Base-by-base conservation (phyloP, 2,329 filamentous ascomycete species). In the Neofusicoccum ribis region DNA sequence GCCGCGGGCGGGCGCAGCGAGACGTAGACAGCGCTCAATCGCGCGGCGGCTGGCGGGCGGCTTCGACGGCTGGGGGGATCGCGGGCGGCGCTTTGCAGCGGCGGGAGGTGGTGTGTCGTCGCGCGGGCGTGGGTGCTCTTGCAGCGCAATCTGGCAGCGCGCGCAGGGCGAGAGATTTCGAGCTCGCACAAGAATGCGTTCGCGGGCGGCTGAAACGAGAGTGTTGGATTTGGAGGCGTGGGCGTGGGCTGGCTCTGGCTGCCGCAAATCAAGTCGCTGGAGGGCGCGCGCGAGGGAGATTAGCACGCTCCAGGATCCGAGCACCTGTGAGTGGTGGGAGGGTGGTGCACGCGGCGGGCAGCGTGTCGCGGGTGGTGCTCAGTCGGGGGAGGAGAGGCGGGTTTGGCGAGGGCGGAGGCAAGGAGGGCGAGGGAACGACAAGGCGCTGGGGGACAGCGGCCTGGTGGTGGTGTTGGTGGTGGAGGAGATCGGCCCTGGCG, bases 131-230 rank as follows among this genome's bases (percentile, higher is more conserved):
- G 12, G 7, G 39, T 31, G 47, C 47, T 50, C 31, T 14, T 31
- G 47, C 52, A 44, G 52, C 17, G 37, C 37, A 58, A 58, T 58
- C 43, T 17, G 59, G 36, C 37, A 47, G 56, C 56, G 56, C 56
- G 41, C 41, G 56, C 56, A 50, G 59, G 59, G 59, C 59, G 59
- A 39, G 47, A 62, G 59, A 51, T 50, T 41, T 46, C 27, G 17
- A 60, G 46, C 44, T 62, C 59, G 59, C 59, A 62, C 59, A 62
- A 62, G 59, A 62, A 62, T 62, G 59, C 59, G 41, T 62, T 23
- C 23, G 59, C 47, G 36, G 59, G 59, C 59, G 59, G 59, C 59
- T 62, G 59, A 62, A 62, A 62, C 59, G 44, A 50, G 44, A 62
- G 59, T 50, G 59, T 62, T 62, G 59, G 23, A 51, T 50, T 50